Evolutionary conservation across 257 asterid species (phyloP).

Genomic region (Rauvolfia tetraphylla): DNA sequence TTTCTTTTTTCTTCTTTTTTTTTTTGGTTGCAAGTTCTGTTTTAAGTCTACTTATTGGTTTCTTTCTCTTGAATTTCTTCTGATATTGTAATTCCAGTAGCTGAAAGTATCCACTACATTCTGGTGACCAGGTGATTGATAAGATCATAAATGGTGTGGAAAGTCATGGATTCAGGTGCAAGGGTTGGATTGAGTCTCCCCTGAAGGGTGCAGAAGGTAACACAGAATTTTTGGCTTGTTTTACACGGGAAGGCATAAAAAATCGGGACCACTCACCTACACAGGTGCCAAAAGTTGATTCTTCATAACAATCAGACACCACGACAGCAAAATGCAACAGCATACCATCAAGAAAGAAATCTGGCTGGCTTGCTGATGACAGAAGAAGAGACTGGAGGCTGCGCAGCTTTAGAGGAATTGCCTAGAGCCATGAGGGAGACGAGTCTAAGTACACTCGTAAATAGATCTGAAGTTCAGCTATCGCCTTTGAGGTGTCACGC

Average conservation of each 20-base stretch:
- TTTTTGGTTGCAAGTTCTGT: neutral
- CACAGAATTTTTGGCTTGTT: conserved; percentile 78
- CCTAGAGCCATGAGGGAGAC: neutral
- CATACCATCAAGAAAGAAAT: neutral
- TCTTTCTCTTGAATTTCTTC: neutral
- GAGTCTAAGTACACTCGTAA: neutral
- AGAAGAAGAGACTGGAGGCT: neutral
- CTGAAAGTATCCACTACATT: neutral
- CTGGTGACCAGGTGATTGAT: conserved; percentile 52
- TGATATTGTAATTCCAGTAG: neutral
- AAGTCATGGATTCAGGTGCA: conserved; percentile 64
- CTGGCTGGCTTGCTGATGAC: neutral
- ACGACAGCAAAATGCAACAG: neutral
- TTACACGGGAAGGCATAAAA: conserved; percentile 32
- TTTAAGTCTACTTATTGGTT: neutral
- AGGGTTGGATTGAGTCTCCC: conserved; percentile 94
- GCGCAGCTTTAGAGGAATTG: neutral
- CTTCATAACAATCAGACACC: neutral
- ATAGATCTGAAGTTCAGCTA: neutral
- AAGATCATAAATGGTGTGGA: conserved; percentile 80
- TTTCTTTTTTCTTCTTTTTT: neutral
- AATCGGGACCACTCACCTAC: conserved; percentile 10
- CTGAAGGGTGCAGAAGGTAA: conserved; percentile 96
- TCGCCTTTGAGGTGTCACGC: neutral
- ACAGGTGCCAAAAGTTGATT: neutral